A percentile compares a stretch with the other conserved stretches of the same genome.
phyloP scores from a whole-genome alignment of 1,139 yeast genomes.

The Kazachstania sp. region DNA sequence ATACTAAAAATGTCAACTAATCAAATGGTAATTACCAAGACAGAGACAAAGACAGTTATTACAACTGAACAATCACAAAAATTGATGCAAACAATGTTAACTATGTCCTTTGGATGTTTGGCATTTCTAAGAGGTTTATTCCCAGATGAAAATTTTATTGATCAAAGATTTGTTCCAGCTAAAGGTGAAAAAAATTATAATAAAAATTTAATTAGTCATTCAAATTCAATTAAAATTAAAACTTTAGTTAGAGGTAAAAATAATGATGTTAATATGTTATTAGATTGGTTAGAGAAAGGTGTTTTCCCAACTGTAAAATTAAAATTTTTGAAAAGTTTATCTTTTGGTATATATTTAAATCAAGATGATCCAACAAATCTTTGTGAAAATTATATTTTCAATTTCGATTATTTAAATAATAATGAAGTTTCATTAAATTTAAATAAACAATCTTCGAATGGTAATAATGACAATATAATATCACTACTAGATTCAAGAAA shows the following conservation, averaged over 20 bases:
- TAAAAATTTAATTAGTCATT: slow-evolving; percentile 18
- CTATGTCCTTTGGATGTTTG: slow-evolving; percentile 45
- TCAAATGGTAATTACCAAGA: slow-evolving; percentile 17
- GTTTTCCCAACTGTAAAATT: slow-evolving; percentile 38
- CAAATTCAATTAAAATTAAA: slow-evolving; percentile 38
- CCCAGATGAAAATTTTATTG: slow-evolving; percentile 41
- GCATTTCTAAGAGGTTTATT: slow-evolving; percentile 45
- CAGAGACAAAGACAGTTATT: slow-evolving; percentile 17
- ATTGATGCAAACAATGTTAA: slow-evolving; percentile 37
- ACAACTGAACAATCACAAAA: slow-evolving; percentile 34
- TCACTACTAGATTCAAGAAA: slow-evolving; percentile 33
- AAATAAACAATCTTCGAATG: slow-evolving; percentile 5
- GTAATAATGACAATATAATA: slow-evolving; percentile 14
- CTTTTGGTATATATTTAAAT: slow-evolving; percentile 39
- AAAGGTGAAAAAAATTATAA: slow-evolving; percentile 28
- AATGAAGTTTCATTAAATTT: slow-evolving; percentile 22
- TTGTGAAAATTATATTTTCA: slow-evolving; percentile 44
- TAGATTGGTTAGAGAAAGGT: slow-evolving; percentile 47
- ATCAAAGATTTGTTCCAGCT: slow-evolving; percentile 35
- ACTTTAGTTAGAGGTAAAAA: slow-evolving; percentile 39
- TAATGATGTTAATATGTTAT: slow-evolving; percentile 37
- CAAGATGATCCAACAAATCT: slow-evolving; percentile 34
- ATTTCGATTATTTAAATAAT: slow-evolving; percentile 34
- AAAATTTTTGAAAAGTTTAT: slow-evolving; percentile 38
- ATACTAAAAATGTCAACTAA: slow-evolving; percentile 21